Evolutionary conservation across 2,329 filamentous ascomycete species (phyloP).

Genomic region (Coleophoma cylindrospora): DNA sequence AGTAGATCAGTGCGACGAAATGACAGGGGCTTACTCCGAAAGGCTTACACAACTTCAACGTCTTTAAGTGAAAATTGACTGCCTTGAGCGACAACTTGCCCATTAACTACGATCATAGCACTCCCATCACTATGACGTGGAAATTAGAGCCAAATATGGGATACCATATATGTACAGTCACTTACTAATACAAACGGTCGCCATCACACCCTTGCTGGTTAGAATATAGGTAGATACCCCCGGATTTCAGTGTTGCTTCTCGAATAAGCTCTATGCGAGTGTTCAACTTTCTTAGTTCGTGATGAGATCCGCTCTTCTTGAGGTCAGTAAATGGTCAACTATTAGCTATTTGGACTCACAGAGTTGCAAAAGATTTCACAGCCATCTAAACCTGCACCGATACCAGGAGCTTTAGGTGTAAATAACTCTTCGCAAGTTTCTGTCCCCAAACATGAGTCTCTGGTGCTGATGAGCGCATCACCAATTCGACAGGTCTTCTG

Average conservation of each 20-base stretch:
- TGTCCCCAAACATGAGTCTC: neutral
- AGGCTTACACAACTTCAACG: slow-evolving; percentile 50
- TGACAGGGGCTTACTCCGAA: no score
- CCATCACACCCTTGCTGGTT: slow-evolving; percentile 57
- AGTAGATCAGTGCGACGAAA: no score
- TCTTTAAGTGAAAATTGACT: slow-evolving; percentile 36
- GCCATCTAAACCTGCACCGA: slow-evolving; percentile 57
- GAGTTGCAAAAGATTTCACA: slow-evolving; percentile 67
- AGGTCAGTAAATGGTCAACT: no score
- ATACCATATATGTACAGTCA: neutral
- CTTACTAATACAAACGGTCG: slow-evolving; percentile 35
- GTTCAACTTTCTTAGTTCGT: slow-evolving; percentile 62
- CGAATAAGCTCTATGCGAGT: slow-evolving; percentile 59
- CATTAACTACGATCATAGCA: slow-evolving; percentile 57
- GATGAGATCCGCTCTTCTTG: slow-evolving; percentile 57
- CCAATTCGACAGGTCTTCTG: slow-evolving; percentile 50
- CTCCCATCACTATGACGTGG: slow-evolving; percentile 39
- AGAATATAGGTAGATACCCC: slow-evolving; percentile 56
- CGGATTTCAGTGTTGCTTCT: slow-evolving; percentile 58
- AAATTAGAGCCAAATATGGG: neutral
- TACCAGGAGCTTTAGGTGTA: slow-evolving; percentile 39
- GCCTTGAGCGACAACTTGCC: slow-evolving; percentile 56
- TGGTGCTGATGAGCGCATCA: slow-evolving; percentile 33
- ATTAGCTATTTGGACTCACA: no score
- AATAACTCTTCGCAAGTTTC: slow-evolving; percentile 64